Base-by-base conservation (phyloP, 495 filamentous ascomycete species). In the Lichenothelia convexa region DNA sequence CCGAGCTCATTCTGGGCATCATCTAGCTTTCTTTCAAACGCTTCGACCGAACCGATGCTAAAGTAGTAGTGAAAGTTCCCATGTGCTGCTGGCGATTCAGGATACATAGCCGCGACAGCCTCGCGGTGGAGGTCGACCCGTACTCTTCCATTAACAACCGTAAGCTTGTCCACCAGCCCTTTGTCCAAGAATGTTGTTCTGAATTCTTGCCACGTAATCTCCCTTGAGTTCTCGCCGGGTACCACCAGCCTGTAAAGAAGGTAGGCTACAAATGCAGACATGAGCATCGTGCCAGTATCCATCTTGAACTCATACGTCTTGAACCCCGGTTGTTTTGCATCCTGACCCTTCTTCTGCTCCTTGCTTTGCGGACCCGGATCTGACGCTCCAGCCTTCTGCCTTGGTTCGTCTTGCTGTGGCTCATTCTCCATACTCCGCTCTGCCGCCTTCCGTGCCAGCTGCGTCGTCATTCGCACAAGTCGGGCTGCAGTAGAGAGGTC, bases 141-240 rank as follows among this genome's bases (percentile, higher is more conserved):
- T 30, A 94, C 89, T 18, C 67, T 63, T 41, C 70, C 71, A 38
- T 81, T 78, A 41, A 89, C 61, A 30, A 91, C 75, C 1, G 78
- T 78, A 54, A 97, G 65, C 63, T 80, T 93, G 59, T 94, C 79
- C 18, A 97, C 91, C 32, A 97, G 67, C 27, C 89, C 89, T 60
- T 87, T 92, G 53, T 94, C 85, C 31, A 97, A 66, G 63, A 91
- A 95, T 26, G 83, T 86, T 43, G 72, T 79, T 30, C 76, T 65
- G 55, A 95, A 80, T 55, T 95, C 91, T 62, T 97, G 87, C 81
- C 84, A 97, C 29, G 89, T 94, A 40, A 97, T 93, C 47, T 94
- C 86, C 32, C 69, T 68, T 30, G 66, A 60, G 37, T 62, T 62
- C 38, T 92, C 82, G 9, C 65, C 68, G 19, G 81, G 68, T 34